A percentile compares a stretch with the other conserved stretches of the same genome.
Conservation (phyloP, 2,329 filamentous ascomycete species). For the Cercospora janseana region DNA sequence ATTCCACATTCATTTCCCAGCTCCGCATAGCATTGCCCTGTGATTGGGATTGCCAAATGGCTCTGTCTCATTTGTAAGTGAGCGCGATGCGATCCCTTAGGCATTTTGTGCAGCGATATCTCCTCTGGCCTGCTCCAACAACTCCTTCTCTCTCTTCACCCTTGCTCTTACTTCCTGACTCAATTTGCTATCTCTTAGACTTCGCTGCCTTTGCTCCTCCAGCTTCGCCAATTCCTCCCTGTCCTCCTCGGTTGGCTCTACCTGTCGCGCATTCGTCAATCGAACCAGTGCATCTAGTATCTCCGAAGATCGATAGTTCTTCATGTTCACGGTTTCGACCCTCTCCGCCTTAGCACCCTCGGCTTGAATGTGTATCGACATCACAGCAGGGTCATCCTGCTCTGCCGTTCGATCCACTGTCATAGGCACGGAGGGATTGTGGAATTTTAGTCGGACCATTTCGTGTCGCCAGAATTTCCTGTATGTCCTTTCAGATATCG, state of each 20-base stretch:
- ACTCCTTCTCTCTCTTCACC: constrained; percentile 61
- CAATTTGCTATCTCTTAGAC: constrained; percentile 55
- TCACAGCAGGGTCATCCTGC: constrained; percentile 56
- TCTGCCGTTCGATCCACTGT: constrained; percentile 68
- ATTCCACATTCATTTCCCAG: neutral
- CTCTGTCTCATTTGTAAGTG: too few species aligned
- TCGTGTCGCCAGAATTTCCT: constrained; percentile 87
- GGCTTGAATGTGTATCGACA: constrained; percentile 63
- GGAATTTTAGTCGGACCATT: constrained; percentile 85
- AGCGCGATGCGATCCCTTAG: constrained; percentile 1
- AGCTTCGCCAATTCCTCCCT: constrained; percentile 57
- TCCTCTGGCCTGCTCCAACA: constrained; percentile 56
- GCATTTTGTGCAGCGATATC: constrained; percentile 36
- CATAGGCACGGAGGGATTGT: constrained; percentile 85
- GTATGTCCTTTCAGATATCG: constrained; percentile 6
- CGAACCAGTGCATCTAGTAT: constrained; percentile 64
- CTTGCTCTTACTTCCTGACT: constrained; percentile 55
- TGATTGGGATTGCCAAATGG: too few species aligned
- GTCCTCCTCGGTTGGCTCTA: constrained; percentile 62
- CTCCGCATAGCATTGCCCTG: neutral
- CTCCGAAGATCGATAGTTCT: constrained; percentile 56
- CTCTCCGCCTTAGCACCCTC: constrained; percentile 35
- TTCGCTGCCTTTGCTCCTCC: constrained; percentile 53
- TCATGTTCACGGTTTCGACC: constrained; percentile 56
- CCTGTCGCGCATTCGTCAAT: constrained; percentile 58